These are phyloP conservation scores for Fusarium sp. DNA, from an alignment of 2,329 filamentous ascomycete species.

Conservation along the genomic window DNA sequence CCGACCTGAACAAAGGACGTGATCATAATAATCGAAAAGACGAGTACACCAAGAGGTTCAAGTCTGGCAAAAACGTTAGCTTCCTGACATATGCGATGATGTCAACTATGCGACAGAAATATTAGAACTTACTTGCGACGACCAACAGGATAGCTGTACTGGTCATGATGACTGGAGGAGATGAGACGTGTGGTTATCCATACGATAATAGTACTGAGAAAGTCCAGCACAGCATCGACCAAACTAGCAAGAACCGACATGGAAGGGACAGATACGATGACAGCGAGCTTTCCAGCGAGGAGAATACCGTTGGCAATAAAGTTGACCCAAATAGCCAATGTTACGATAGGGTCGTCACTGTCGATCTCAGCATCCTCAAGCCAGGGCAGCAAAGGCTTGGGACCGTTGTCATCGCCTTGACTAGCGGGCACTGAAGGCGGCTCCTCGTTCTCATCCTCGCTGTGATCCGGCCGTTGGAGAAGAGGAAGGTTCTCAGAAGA, in stretches of 20 bases:
- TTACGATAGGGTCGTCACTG: slow-evolving; percentile 80
- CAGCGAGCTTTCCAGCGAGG: slow-evolving; percentile 80
- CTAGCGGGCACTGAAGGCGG: slow-evolving; percentile 32
- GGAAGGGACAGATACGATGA: slow-evolving; percentile 82
- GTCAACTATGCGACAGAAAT: not conserved
- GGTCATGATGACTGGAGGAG: slow-evolving; percentile 73
- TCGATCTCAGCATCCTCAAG: slow-evolving; percentile 80
- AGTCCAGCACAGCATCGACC: slow-evolving; percentile 84
- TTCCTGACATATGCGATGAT: not conserved
- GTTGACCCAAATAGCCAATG: slow-evolving; percentile 90
- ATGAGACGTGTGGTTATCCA: slow-evolving; percentile 83
- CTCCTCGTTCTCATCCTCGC: slow-evolving; percentile 58
- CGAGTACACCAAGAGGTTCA: slow-evolving; percentile 83
- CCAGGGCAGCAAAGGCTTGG: slow-evolving; percentile 73
- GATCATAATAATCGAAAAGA: slow-evolving; percentile 89
- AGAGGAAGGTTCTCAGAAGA: slow-evolving; percentile 77
- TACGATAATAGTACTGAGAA: slow-evolving; percentile 84
- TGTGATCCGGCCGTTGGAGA: slow-evolving; percentile 63
- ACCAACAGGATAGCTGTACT: slow-evolving; percentile 83
- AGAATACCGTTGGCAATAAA: slow-evolving; percentile 82
- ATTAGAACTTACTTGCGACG: slow-evolving; percentile 65
- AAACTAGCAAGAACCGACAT: slow-evolving; percentile 84
- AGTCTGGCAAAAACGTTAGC: slow-evolving; percentile 62
- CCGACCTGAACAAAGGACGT: slow-evolving; percentile 85
- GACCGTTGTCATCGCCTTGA: slow-evolving; percentile 52